Conservation (phyloP, 352 stramenopile species). For the Pythium chondricola region DNA sequence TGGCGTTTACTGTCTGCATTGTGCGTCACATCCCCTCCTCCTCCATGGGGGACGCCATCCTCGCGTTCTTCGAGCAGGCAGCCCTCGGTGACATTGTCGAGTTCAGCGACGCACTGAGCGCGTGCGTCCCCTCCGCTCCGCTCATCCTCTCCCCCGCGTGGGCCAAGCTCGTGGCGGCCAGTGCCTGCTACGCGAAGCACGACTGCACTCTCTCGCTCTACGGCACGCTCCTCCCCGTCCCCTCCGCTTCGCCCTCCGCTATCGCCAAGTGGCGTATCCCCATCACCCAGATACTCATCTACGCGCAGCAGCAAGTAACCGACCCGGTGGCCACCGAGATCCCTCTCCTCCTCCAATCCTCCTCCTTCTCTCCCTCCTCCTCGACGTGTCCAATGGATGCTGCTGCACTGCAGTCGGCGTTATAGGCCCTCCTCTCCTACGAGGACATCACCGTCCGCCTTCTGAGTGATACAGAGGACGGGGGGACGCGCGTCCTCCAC, state of each 20-base stretch:
- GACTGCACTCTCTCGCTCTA: conserved; percentile 35
- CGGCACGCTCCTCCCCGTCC: conserved; percentile 24
- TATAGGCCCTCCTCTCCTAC: conserved; percentile 30
- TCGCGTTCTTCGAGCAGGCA: conserved; percentile 30
- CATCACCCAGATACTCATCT: conserved; percentile 30
- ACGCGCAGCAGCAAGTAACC: conserved; percentile 16
- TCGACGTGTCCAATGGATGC: conserved; percentile 15
- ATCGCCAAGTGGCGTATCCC: conserved; percentile 34
- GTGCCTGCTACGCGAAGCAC: conserved; percentile 39
- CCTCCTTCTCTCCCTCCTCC: conserved; percentile 11
- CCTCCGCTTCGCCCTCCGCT: conserved; percentile 4
- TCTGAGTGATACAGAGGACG: conserved; percentile 1
- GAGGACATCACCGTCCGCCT: conserved; percentile 33
- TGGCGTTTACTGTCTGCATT: conserved; percentile 50
- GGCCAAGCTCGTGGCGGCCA: conserved; percentile 43
- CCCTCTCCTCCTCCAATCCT: background rate
- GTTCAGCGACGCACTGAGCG: conserved; percentile 24
- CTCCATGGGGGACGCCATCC: conserved; percentile 26
- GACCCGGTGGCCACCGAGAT: conserved; percentile 12
- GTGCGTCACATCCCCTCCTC: conserved; percentile 16
- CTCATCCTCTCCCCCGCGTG: conserved; percentile 26
- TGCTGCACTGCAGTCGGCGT: conserved; percentile 12
- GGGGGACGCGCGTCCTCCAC: conserved; percentile 1
- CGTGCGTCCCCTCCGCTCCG: conserved; percentile 22
- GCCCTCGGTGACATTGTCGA: conserved; percentile 21